Evolutionary conservation across 176 grass and related monocot genomes (phyloP).

Genomic region (Zizania latifolia): DNA sequence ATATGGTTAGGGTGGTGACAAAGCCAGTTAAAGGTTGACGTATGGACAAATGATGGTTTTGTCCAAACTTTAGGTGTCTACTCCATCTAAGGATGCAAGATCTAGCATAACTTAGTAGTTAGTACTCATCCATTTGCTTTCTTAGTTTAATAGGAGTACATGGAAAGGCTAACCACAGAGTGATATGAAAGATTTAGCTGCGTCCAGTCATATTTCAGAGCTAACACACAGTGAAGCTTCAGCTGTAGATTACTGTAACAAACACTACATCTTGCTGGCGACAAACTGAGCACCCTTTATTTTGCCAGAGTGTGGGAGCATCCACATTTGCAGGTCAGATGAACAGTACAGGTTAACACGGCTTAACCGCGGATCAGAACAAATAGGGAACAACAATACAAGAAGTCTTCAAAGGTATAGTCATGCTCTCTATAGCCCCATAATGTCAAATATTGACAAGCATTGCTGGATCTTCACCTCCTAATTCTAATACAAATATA

Average conservation of each 20-base stretch:
- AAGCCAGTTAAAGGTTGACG: not conserved
- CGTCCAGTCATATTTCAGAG: conserved; percentile 24
- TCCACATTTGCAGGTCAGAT: conserved; percentile 16
- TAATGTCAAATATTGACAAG: conserved; percentile 40
- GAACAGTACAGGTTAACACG: conserved; percentile 30
- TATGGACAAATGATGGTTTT: conserved; percentile 37
- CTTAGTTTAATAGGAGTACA: conserved; percentile 32
- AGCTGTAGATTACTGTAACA: not conserved
- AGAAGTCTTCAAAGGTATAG: conserved; percentile 31
- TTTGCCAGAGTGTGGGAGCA: conserved; percentile 5
- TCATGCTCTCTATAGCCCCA: conserved; percentile 29
- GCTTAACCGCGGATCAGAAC: conserved; percentile 42
- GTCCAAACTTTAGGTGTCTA: conserved; percentile 53
- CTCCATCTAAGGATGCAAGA: conserved; percentile 52
- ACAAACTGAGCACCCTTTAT: conserved; percentile 12
- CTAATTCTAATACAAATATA: conserved; percentile 45
- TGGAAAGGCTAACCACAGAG: conserved; percentile 31
- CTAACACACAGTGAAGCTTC: conserved; percentile 1
- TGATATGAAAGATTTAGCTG: not conserved
- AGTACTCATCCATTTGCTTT: conserved; percentile 5
- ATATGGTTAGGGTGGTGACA: no score
- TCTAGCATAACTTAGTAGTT: conserved; percentile 29
- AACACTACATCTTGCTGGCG: not conserved
- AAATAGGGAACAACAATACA: conserved; percentile 25
- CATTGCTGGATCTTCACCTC: no score